Evolutionary conservation across 352 stramenopile species (phyloP).

Genomic region (Pythium plurisporium): DNA sequence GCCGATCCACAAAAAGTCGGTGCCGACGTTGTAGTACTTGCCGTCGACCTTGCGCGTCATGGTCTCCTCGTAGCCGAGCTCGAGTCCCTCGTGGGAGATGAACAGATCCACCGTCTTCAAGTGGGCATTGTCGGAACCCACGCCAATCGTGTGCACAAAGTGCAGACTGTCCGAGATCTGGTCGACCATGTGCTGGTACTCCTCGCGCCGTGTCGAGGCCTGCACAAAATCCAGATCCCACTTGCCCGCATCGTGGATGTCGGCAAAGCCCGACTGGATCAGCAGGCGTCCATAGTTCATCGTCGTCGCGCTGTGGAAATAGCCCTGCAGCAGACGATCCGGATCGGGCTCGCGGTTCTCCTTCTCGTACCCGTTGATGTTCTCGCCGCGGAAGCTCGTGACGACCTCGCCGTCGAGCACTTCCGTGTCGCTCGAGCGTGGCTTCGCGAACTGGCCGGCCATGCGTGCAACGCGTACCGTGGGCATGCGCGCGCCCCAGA

Average conservation of each 20-base stretch:
- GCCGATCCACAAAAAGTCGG: constrained; percentile 98
- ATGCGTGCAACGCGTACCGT: constrained; percentile 96
- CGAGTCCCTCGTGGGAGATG: constrained; percentile 97
- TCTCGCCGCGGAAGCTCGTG: constrained; percentile 97
- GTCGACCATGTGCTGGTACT: constrained; percentile 94
- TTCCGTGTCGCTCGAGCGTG: constrained; percentile 93
- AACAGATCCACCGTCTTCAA: constrained; percentile 97
- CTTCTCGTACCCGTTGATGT: constrained; percentile 95
- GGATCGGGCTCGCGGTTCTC: constrained; percentile 93
- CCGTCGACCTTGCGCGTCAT: constrained; percentile 93
- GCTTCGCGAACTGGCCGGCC: constrained; percentile 99
- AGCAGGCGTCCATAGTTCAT: constrained; percentile 97
- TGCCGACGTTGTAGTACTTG: constrained; percentile 97
- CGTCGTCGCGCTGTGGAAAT: constrained; percentile 96
- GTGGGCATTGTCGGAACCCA: constrained; percentile 84
- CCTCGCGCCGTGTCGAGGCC: constrained; percentile 89
- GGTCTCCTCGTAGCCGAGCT: constrained; percentile 97
- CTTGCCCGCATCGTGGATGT: constrained; percentile 95
- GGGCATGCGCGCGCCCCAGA: constrained; percentile 96
- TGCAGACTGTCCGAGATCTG: constrained; percentile 97
- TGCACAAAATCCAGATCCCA: constrained; percentile 99
- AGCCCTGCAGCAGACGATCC: constrained; percentile 93
- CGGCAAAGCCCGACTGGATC: constrained; percentile 93
- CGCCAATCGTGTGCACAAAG: constrained; percentile 94
- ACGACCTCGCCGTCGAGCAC: constrained; percentile 92